Conservation (phyloP, 257 asterid species). For the Solanum virginianum region DNA sequence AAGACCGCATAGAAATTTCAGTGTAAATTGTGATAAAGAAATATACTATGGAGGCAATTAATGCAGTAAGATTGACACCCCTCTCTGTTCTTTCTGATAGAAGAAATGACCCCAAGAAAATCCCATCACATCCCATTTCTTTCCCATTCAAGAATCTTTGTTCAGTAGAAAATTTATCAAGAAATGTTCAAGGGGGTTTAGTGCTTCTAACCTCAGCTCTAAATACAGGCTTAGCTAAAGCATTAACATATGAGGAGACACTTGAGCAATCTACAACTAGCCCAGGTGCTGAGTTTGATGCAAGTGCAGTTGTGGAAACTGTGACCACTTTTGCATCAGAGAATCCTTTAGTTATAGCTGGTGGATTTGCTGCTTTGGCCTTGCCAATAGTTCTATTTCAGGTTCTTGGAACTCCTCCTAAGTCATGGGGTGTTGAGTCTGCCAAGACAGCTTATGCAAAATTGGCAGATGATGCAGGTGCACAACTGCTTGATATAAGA, state of each 20-base stretch:
- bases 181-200: conserved; percentile 36
- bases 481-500: conserved; percentile 76
- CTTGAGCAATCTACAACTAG: conserved; percentile 40
- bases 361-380: conserved; percentile 48
- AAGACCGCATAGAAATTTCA: background rate
- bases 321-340: conserved; percentile 32
- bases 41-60: conserved; percentile 68
- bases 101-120: conserved; percentile 41
- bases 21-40: background rate
- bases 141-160: conserved; percentile 30
- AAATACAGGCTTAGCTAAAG: conserved; percentile 42
- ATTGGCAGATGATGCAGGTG: conserved; percentile 52
- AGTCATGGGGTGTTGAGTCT: conserved; percentile 76
- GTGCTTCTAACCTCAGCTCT: conserved; percentile 48
- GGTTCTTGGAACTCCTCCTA: conserved; percentile 53
- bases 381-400: conserved; percentile 59
- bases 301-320: conserved; percentile 33
- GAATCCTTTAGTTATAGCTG: conserved; percentile 55
- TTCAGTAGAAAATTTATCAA: conserved; percentile 16
- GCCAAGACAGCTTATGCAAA: conserved; percentile 72
- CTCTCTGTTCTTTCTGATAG: conserved; percentile 66
- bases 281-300: conserved; percentile 33
- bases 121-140: conserved; percentile 8
- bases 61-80: conserved; percentile 63
- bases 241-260: conserved; percentile 72